Conservation (phyloP, 148 eudicot genomes). For the Persicaria tinctoria region DNA sequence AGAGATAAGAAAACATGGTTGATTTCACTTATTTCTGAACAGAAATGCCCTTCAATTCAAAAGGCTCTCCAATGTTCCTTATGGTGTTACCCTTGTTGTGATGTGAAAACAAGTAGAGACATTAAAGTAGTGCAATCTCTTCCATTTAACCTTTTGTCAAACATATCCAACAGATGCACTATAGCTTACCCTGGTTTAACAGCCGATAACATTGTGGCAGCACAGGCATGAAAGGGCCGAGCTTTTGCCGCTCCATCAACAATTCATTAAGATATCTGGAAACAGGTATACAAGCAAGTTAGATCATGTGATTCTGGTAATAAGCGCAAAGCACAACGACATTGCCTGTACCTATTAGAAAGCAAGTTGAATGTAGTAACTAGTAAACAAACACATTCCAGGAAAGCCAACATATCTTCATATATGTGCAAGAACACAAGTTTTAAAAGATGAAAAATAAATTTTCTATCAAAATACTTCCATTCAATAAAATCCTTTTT, state of each 20-base stretch:
- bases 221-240: constrained; percentile 77
- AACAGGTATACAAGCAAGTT: constrained; percentile 23
- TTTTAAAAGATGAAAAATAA: background rate
- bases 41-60: background rate
- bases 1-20: too few relatives aligned
- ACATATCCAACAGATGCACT: constrained; percentile 55
- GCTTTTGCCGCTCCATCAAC: constrained; percentile 73
- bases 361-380: background rate
- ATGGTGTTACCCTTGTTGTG: background rate
- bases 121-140: background rate
- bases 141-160: background rate
- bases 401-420: background rate
- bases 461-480: background rate
- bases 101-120: background rate
- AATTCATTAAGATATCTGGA: constrained; percentile 77
- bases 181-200: constrained; percentile 89
- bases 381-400: background rate
- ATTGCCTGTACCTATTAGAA: background rate
- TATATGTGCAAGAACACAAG: background rate
- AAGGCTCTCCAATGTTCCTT: background rate
- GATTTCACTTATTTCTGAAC: background rate
- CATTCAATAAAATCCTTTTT: background rate
- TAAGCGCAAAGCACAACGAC: background rate
- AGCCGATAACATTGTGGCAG: constrained; percentile 69
- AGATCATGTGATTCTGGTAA: background rate